Evolutionary conservation across 129 eudicot genomes (phyloP).

Genomic region (Scalesia atractyloides): DNA sequence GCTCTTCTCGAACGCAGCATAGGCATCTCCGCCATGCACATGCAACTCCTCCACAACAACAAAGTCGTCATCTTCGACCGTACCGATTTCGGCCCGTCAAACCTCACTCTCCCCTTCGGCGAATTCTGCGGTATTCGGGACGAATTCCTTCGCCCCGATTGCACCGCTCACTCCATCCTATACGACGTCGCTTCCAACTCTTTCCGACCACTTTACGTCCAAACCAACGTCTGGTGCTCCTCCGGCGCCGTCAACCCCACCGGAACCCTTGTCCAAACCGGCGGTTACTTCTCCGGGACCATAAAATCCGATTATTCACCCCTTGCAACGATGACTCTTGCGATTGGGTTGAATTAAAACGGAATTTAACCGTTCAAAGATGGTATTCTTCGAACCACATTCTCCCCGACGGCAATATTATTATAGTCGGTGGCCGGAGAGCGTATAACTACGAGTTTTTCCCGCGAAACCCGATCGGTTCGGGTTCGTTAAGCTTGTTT

Average conservation of each 20-base stretch:
- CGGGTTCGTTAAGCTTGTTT: conserved; percentile 13
- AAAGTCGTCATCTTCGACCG: conserved; percentile 80
- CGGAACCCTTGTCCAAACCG: conserved; percentile 71
- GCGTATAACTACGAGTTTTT: conserved; percentile 73
- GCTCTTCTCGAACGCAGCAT: conserved; percentile 46
- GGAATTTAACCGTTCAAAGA: conserved; percentile 44
- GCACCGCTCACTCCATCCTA: conserved; percentile 78
- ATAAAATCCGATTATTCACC: conserved; percentile 50
- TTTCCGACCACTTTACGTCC: conserved; percentile 63
- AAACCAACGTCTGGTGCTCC: conserved; percentile 80
- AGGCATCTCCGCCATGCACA: conserved; percentile 94
- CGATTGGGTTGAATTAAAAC: conserved; percentile 63
- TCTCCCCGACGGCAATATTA: conserved; percentile 75
- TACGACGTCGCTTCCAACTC: conserved; percentile 73
- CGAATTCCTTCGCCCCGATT: conserved; percentile 40
- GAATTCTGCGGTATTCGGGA: conserved; percentile 43
- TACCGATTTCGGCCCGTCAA: conserved; percentile 74
- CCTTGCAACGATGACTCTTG: conserved; percentile 53
- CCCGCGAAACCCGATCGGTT: conserved; percentile 40
- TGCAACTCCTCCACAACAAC: conserved; percentile 85
- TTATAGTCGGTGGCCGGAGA: conserved; percentile 77
- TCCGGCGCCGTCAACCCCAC: conserved; percentile 67
- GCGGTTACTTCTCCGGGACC: conserved; percentile 68
- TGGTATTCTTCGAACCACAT: conserved; percentile 68
- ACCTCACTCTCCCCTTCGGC: conserved; percentile 57